Evolutionary conservation across 345 rosid species (phyloP).

Genomic region (Eucalyptus sp.): DNA sequence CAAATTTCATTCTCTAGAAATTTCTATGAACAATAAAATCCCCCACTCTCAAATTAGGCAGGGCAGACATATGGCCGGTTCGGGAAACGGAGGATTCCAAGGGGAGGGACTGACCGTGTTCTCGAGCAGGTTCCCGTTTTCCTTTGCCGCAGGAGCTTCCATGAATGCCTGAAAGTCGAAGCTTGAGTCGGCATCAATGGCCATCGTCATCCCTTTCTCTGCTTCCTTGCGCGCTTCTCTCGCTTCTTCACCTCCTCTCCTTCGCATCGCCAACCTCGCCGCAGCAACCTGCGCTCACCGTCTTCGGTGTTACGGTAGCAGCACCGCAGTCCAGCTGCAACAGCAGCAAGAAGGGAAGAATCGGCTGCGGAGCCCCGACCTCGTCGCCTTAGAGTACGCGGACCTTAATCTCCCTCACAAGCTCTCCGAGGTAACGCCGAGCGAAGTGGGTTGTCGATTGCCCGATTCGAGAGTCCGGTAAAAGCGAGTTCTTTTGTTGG

Average conservation of each 20-base stretch:
- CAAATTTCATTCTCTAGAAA: background rate
- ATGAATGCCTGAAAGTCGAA: background rate
- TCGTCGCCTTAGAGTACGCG: slow-evolving; percentile 70
- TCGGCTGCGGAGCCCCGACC: slow-evolving; percentile 38
- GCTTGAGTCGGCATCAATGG: background rate
- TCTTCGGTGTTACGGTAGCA: background rate
- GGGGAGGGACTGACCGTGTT: background rate
- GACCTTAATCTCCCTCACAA: slow-evolving; percentile 60
- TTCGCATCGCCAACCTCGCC: background rate
- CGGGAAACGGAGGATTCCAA: background rate
- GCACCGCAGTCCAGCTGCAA: background rate
- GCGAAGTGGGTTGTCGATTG: background rate
- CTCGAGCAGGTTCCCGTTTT: background rate
- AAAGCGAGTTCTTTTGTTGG: background rate
- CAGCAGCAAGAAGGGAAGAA: background rate
- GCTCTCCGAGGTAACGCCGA: slow-evolving; percentile 30
- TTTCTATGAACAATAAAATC: background rate
- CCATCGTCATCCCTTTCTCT: background rate
- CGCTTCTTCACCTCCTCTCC: background rate
- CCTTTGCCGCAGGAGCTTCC: background rate
- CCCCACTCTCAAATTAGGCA: background rate
- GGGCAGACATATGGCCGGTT: background rate
- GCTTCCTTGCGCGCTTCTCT: background rate
- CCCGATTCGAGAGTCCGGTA: background rate
- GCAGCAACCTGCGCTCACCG: background rate